Evolutionary conservation across 2,329 filamentous ascomycete genomes (phyloP).

Genomic region (Mariannaea elegans): DNA sequence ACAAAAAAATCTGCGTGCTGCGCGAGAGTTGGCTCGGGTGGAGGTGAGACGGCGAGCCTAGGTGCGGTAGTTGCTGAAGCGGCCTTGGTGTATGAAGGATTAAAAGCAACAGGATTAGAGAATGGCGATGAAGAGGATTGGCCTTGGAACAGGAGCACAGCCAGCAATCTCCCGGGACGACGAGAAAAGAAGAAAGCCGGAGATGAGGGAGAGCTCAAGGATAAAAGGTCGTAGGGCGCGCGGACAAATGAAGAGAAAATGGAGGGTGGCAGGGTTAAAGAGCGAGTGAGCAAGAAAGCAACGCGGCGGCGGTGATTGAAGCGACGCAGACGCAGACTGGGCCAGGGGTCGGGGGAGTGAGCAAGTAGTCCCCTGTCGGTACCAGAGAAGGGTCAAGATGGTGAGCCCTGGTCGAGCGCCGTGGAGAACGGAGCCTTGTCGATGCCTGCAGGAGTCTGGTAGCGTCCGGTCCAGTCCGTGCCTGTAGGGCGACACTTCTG

Average conservation of each 20-base stretch:
- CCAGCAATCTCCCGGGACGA: conserved; percentile 28
- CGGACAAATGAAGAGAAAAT: conserved; percentile 31
- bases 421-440: conserved; percentile 20
- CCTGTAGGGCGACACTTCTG: conserved; percentile 32
- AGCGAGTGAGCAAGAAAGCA: conserved; percentile 32
- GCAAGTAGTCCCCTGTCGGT: conserved; percentile 25
- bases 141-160: conserved; percentile 27
- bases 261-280: conserved; percentile 47
- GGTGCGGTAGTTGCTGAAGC: not conserved
- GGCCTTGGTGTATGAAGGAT: not conserved
- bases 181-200: conserved; percentile 31
- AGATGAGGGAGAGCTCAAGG: conserved; percentile 25
- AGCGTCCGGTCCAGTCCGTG: conserved; percentile 25
- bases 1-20: not conserved
- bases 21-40: conserved; percentile 4
- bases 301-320: conserved; percentile 39
- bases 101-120: conserved; percentile 12
- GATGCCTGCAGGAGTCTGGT: conserved; percentile 19
- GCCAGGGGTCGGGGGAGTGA: conserved; percentile 36
- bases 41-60: not conserved
- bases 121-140: conserved; percentile 28
- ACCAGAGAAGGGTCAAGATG: conserved; percentile 11
- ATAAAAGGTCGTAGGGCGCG: conserved; percentile 19
- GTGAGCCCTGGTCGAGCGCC: conserved; percentile 27
- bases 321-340: conserved; percentile 36